A percentile compares a stretch with the other conserved stretches of the same genome.
These are phyloP conservation scores for Prunus padus DNA, from an alignment of 306 rosid species.

Conservation along the genomic window DNA sequence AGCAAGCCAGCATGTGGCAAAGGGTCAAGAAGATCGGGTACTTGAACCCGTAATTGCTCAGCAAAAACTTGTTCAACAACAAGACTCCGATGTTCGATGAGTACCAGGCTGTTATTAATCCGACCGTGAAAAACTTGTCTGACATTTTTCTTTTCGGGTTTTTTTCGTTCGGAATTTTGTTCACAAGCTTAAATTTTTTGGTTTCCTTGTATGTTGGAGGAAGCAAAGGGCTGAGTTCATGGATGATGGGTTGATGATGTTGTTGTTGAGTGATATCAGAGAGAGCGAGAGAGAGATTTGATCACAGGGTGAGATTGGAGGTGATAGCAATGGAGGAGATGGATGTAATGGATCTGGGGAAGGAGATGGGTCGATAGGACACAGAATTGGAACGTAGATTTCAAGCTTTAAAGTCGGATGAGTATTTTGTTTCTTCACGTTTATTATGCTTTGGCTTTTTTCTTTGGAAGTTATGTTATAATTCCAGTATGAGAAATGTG, in stretches of 20 bases:
- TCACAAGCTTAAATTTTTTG: too few species aligned
- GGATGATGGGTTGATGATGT: too few species aligned
- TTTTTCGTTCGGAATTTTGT: not conserved
- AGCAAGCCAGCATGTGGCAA: constrained; percentile 98
- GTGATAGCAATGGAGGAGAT: not conserved
- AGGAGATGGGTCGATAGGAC: not conserved
- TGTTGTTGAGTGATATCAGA: not conserved
- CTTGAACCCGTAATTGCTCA: constrained; percentile 92
- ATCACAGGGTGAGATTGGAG: not conserved
- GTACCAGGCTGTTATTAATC: constrained; percentile 78
- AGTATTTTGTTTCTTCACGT: not conserved
- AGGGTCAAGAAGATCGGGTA: constrained; percentile 96
- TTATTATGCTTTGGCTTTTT: not conserved
- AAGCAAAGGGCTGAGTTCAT: not conserved
- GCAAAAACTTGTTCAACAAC: constrained; percentile 78
- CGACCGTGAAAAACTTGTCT: constrained; percentile 70
- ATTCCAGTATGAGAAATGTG: not conserved
- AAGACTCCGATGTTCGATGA: constrained; percentile 92
- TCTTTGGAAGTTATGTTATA: not conserved
- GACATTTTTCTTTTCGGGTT: not conserved
- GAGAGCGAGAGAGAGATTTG: not conserved
- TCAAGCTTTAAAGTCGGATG: constrained; percentile 5
- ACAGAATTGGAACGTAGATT: constrained; percentile 1
- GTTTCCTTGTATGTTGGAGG: not conserved
- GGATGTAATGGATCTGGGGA: not conserved